phyloP scores from a whole-genome alignment of 1,284 basidiomycete genomes.

The Marasmius fiardii region DNA sequence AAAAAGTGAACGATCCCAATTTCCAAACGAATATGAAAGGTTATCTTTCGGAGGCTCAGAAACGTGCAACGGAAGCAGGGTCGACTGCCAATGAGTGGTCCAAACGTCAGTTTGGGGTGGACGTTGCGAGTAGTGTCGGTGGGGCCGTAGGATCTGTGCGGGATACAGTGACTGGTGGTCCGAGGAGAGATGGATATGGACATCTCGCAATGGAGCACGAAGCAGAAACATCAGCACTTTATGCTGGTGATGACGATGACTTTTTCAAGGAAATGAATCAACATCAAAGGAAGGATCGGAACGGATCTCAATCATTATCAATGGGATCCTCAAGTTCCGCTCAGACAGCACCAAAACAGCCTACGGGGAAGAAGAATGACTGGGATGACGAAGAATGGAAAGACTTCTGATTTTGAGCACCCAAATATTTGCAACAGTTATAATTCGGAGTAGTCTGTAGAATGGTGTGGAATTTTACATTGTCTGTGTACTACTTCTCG shows the following conservation, averaged over 20 bases:
- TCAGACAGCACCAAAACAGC: slow-evolving; percentile 17
- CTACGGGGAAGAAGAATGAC: slow-evolving; percentile 43
- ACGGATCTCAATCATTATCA: slow-evolving; percentile 14
- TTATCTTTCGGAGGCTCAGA: slow-evolving; percentile 67
- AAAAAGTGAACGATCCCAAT: slow-evolving; percentile 70
- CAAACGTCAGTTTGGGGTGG: slow-evolving; percentile 70
- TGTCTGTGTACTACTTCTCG: neutral
- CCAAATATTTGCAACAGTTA: neutral
- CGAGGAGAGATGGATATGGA: slow-evolving; percentile 53
- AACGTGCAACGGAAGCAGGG: slow-evolving; percentile 54
- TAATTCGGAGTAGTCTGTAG: no score
- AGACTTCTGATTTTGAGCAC: slow-evolving; percentile 50
- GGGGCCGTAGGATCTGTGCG: slow-evolving; percentile 44
- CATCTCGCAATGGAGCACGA: slow-evolving; percentile 44
- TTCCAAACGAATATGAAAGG: slow-evolving; percentile 70
- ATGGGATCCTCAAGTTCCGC: slow-evolving; percentile 17
- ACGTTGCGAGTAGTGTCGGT: slow-evolving; percentile 70
- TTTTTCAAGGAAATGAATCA: slow-evolving; percentile 52
- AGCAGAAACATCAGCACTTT: slow-evolving; percentile 52
- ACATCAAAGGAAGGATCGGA: slow-evolving; percentile 19
- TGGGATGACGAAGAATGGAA: slow-evolving; percentile 79
- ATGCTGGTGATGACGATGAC: slow-evolving; percentile 52
- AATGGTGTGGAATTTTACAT: neutral
- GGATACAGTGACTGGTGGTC: slow-evolving; percentile 43
- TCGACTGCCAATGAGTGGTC: slow-evolving; percentile 70